Conservation (phyloP, 73 alveolate genomes). For the Symbiodinium pilosum region DNA sequence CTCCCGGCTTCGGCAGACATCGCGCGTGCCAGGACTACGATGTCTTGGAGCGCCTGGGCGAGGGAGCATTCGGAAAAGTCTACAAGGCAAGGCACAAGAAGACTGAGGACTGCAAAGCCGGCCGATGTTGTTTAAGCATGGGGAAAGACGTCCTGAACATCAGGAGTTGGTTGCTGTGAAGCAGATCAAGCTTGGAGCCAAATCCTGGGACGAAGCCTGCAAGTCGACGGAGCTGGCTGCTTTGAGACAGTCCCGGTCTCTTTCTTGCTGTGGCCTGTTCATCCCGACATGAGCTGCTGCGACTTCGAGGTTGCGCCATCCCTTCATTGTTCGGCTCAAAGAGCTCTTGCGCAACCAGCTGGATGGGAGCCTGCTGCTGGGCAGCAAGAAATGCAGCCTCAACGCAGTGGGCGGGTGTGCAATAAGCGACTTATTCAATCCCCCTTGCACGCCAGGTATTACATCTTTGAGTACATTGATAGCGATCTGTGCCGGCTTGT, state of each 20-base stretch:
- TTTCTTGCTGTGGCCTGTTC: not conserved
- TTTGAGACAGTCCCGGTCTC: constrained; percentile 53
- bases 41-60: constrained; percentile 94
- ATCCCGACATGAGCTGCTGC: not conserved
- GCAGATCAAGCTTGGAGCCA: constrained; percentile 94
- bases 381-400: not conserved
- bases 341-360: constrained; percentile 89
- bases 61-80: constrained; percentile 94
- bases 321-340: constrained; percentile 88
- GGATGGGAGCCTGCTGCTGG: constrained; percentile 66
- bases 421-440: not conserved
- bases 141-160: not conserved
- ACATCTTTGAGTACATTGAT: constrained; percentile 92
- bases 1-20: not conserved
- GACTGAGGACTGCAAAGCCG: constrained; percentile 45
- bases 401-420: not conserved
- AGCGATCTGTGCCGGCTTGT: constrained; percentile 82
- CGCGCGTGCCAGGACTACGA: constrained; percentile 89
- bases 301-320: constrained; percentile 81
- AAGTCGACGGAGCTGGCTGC: constrained; percentile 94
- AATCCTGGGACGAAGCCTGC: constrained; percentile 94
- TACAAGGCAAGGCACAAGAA: constrained; percentile 94
- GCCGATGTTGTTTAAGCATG: not conserved
- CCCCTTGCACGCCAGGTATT: constrained; percentile 42
- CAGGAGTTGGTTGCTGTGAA: constrained; percentile 92